Base-by-base conservation (phyloP, 2,329 filamentous ascomycete genomes). In the Neonectria sp. region DNA sequence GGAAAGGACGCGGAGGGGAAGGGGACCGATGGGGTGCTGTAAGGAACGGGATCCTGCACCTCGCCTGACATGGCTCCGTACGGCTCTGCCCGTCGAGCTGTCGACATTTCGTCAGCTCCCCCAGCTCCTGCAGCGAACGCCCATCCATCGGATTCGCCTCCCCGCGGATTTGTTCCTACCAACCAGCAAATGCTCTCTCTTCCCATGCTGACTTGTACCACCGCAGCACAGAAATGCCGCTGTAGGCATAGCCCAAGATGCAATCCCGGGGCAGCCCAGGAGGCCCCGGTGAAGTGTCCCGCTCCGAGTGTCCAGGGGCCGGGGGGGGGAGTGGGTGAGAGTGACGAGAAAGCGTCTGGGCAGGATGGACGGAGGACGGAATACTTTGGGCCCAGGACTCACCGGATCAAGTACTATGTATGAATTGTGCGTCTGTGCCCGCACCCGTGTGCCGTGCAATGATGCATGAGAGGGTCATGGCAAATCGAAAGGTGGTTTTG, bases 401-500 rank as follows among this genome's bases (percentile, higher is more conserved):
- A n/a, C n/a, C n/a, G n/a, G 40, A 45, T 45, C 40, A 11, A 45
- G n/a, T 24, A 9, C 40, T 45, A 45, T 33, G 58, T 49, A 60
- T 49, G 24, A 65, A 52, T 60, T 65, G 63, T 65, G 51, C 63
- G 45, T 60, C 35, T 24, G 61, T 63, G 13, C 37, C 37, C 37
- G 37, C n/a, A 6, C 15, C 37, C 37, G 52, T 56, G 17, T 48
- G 40, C 43, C 49, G 51, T 53, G 55, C 29, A 21, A 51, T 49
- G 49, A 58, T 53, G 46, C 15, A 55, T 48, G 61, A 63, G 62
- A 70, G 63, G 55, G 60, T 64, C 53, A 63, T 63, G 71, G 67
- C 65, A 75, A 73, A 70, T 72, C 48, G 74, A 75, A 58, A 67
- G 57, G 61, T 69, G 72, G 70, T 48, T 48, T 61, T 74, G 63